Evolutionary conservation across 306 rosid species (phyloP), one percentile per base, ranked within the genome.

Genomic region (Vigna reflexopilosa): DNA sequence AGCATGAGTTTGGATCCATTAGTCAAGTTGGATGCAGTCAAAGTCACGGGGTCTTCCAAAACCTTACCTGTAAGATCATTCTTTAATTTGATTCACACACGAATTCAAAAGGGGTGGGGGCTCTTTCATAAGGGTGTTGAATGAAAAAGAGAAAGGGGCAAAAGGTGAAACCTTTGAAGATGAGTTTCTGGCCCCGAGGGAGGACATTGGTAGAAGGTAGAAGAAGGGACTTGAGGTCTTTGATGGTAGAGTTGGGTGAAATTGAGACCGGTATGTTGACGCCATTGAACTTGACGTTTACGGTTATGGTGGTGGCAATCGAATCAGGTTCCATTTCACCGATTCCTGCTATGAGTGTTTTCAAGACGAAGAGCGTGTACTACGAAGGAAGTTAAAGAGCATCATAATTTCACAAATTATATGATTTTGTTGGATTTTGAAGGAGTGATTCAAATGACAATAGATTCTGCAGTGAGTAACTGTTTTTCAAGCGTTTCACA

Each of bases 181-280:
- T 92, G 91, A 94, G 97, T 88, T 90, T 94, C 51, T 92, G 97
- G 76, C 98, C 98, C 20, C 97, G 93, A 45, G 97, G 90, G 26
- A 92, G 95, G 83, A 94, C 93, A 72, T 92, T 89, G 72, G 98
- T 94, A 77, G 84, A 58, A 14, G 94, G 87, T 38, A 89, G 87
- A 81, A 94, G 97, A 68, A 94, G 91, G 67, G 97, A 68, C 67
- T 94, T 92, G 81, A 94, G 92, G 78, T 90, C 93, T 50, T 80
- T 85, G 72, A 94, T 70, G 71, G 95, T 90, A 14, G 92, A 80
- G 65, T 92, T 72, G 28, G 86, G 87, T 71, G 97, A 84, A 42
- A 91, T 28, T 67, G 90, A 52, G 58, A 92, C 72, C 12, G 95
- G 90, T 9, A 92, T 83, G 8, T 85, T 54, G 2, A 52, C 76